Percentiles rank a stretch among this genome's conserved stretches.
These are phyloP conservation scores for Simmondsia chinensis DNA, from an alignment of 148 eudicot species.

Conservation along the genomic window DNA sequence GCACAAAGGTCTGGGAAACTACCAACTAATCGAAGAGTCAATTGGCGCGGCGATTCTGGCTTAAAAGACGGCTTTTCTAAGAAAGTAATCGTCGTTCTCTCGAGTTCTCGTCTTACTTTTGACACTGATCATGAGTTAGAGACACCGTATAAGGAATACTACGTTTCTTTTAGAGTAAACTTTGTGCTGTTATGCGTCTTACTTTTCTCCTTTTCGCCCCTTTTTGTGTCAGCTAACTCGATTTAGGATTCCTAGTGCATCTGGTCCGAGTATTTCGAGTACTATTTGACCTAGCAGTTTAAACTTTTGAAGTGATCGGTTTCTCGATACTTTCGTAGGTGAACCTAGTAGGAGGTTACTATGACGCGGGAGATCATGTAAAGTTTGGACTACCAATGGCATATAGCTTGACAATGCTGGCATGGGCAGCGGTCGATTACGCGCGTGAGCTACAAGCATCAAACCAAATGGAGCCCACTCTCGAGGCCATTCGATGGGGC, in stretches of 20 bases:
- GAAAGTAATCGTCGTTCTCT: conserved; percentile 28
- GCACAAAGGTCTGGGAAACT: conserved; percentile 82
- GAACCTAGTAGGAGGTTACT: conserved; percentile 89
- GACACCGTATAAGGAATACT: too few species aligned
- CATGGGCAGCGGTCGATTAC: conserved; percentile 70
- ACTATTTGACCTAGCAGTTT: background rate
- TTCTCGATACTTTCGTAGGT: too few species aligned
- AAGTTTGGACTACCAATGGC: conserved; percentile 97
- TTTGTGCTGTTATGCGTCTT: background rate
- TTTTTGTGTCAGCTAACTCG: background rate
- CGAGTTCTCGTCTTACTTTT: background rate
- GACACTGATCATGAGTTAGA: too few species aligned
- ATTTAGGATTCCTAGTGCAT: background rate
- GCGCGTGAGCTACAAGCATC: conserved; percentile 23
- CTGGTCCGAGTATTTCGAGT: background rate
- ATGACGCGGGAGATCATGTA: conserved; percentile 92
- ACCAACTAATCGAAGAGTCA: conserved; percentile 38
- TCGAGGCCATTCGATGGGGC: conserved; percentile 77
- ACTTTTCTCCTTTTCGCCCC: background rate
- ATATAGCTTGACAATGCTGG: conserved; percentile 53
- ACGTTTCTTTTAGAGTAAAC: background rate
- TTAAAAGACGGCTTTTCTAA: conserved; percentile 56
- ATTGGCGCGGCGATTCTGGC: conserved; percentile 79
- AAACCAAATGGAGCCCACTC: conserved; percentile 53
- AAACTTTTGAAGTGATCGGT: too few species aligned